Percentiles rank a stretch among this genome's conserved stretches.
Evolutionary conservation across 352 stramenopile species (phyloP).

Genomic region (Phytophthora vignae): DNA sequence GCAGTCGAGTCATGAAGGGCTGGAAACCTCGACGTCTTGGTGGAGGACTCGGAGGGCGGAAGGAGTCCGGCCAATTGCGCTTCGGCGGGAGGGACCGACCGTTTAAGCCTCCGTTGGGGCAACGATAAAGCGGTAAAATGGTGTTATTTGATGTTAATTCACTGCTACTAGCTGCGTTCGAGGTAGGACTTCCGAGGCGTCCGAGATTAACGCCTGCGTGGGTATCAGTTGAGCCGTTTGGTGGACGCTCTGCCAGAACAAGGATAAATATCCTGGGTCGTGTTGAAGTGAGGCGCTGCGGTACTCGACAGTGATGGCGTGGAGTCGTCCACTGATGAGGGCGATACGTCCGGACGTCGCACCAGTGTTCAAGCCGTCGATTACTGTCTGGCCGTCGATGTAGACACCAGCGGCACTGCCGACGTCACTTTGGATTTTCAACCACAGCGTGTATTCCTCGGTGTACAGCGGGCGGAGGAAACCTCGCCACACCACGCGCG

Average conservation of each 20-base stretch:
- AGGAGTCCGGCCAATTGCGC: constrained; percentile 85
- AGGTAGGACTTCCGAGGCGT: constrained; percentile 32
- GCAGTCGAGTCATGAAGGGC: constrained; percentile 75
- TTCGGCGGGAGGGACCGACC: constrained; percentile 83
- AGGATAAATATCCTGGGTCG: constrained; percentile 20
- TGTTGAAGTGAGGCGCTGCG: constrained; percentile 29
- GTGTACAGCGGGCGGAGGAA: constrained; percentile 53
- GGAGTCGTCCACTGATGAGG: constrained; percentile 38
- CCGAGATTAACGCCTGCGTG: constrained; percentile 22
- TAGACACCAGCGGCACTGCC: constrained; percentile 38
- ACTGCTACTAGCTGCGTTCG: constrained; percentile 32
- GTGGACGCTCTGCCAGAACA: constrained; percentile 30
- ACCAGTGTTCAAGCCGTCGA: constrained; percentile 50
- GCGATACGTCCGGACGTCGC: constrained; percentile 21
- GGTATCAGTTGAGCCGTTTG: constrained; percentile 25
- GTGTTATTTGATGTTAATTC: neutral
- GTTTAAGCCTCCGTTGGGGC: constrained; percentile 55
- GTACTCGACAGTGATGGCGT: constrained; percentile 63
- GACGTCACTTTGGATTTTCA: constrained; percentile 32
- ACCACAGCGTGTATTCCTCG: constrained; percentile 48
- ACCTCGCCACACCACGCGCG: constrained; percentile 54
- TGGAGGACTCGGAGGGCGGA: constrained; percentile 75
- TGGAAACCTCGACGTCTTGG: constrained; percentile 87
- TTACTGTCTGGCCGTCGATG: constrained; percentile 42
- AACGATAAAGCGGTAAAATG: neutral